Base-by-base conservation (phyloP, 148 eudicot genomes). In the Rheum nobile region DNA sequence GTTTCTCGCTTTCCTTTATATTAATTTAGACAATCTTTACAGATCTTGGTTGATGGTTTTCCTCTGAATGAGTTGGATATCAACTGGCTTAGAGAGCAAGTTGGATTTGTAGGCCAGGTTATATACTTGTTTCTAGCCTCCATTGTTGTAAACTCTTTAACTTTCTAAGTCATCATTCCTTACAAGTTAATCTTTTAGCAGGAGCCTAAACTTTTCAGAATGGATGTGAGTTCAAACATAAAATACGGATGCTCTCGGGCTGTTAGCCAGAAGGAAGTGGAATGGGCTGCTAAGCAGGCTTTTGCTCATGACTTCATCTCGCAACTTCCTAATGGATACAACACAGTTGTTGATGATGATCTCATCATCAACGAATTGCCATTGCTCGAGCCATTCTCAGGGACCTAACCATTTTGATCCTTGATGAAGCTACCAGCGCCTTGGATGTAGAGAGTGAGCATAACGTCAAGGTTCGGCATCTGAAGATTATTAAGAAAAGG, bases 61-160 rank as follows among this genome's bases (percentile, higher is more conserved):
- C n/a, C n/a, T n/a, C n/a, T n/a, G n/a, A n/a, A n/a, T n/a, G n/a
- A n/a, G n/a, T 79, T 91, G 77, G 90, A 91, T 75, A 72, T 86
- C 46, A 88, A 84, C 84, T 91, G 97, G 97, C 79, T 91, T 32
- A 88, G 99, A 78, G 94, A 92, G 81, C 90, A 83, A 67, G 86
- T 95, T 75, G 97, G 99, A 77, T 95, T 84, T 72, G 99, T 95
- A 46, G 99, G 97, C 80, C 99, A 95, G 99, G 99, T 95, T n/a
- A n/a, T 71, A 68, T 47, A 41, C 72, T 65, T 44, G 9, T 73
- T 69, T n/a, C 71, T 52, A 50, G 81, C 65, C 77, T 75, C 26
- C 22, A 17, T 71, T 31, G 31, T 35, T 71, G n/a, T 75, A 6
- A 55, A 71, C 67, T 48, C 61, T n/a, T 38, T 61, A 65, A 24